These are phyloP conservation scores for Allium sativum DNA, from an alignment of 106 monocot species.

Conservation along the genomic window DNA sequence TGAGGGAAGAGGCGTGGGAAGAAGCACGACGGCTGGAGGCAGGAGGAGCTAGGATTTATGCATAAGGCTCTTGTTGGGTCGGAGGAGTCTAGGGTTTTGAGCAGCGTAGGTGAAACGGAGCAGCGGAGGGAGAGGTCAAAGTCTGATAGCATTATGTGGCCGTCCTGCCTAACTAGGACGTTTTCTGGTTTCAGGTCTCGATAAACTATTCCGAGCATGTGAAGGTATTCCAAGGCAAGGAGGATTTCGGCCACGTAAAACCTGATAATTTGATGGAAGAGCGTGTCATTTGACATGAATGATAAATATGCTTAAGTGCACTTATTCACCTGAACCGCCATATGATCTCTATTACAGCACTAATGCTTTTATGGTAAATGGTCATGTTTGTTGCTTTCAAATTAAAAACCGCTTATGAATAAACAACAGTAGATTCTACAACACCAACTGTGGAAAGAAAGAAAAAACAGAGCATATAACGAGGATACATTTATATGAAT, in stretches of 20 bases:
- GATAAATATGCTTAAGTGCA: neutral
- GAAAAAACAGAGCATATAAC: no score
- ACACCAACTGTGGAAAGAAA: no score
- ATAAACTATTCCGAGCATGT: conserved; percentile 7
- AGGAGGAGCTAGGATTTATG: neutral
- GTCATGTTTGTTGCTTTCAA: no score
- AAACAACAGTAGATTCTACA: no score
- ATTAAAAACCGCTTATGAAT: no score
- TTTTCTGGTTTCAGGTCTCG: conserved; percentile 8
- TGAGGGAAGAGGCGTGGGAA: conserved; percentile 1
- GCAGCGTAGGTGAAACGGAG: conserved; percentile 4
- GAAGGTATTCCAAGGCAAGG: conserved; percentile 3
- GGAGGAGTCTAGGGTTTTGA: neutral
- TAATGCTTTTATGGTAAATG: no score
- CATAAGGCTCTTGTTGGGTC: conserved; percentile 1
- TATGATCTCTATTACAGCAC: no score
- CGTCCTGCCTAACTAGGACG: conserved; percentile 4
- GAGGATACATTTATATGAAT: no score
- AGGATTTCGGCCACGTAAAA: conserved; percentile 7
- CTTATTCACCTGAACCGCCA: neutral
- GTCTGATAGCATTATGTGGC: conserved; percentile 9
- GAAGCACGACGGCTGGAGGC: conserved; percentile 5
- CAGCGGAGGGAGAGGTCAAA: conserved; percentile 9
- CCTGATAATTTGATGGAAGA: neutral
- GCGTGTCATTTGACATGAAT: neutral